A percentile compares a stretch with the other conserved stretches of the same genome.
Conservation (phyloP, 2,329 filamentous ascomycete species). For the Elsinoe fawcettii region DNA sequence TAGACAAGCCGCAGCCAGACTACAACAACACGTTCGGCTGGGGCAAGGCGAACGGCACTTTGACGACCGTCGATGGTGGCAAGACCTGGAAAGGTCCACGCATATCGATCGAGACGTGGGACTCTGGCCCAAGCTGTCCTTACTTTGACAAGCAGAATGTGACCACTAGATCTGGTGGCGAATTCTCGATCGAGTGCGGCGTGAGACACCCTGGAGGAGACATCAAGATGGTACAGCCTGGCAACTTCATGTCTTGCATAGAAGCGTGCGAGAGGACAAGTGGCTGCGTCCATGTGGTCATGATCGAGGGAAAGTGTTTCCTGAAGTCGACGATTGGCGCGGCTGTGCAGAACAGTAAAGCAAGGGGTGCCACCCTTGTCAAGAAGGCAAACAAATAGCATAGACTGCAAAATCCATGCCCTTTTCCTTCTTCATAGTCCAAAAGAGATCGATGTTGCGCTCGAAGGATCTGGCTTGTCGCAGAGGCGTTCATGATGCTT, state of each 20-base stretch:
- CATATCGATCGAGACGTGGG: background rate
- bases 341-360: background rate
- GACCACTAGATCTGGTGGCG: background rate
- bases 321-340: background rate
- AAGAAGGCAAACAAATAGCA: background rate
- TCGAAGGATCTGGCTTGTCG: too few species aligned
- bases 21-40: slow-evolving; percentile 12
- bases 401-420: too few species aligned
- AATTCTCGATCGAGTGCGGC: background rate
- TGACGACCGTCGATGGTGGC: slow-evolving; percentile 12
- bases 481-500: too few species aligned
- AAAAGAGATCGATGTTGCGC: too few species aligned
- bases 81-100: background rate
- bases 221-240: background rate
- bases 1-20: slow-evolving; percentile 34
- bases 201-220: background rate
- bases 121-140: slow-evolving; percentile 3
- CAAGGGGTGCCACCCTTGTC: background rate
- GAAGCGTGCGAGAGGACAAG: background rate
- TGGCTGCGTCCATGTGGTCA: background rate
- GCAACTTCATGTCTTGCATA: slow-evolving; percentile 4
- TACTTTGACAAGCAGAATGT: slow-evolving; percentile 5
- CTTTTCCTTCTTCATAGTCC: background rate
- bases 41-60: too few species aligned
- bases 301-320: background rate